Conservation (phyloP, 345 rosid species). For the Hibiscus trionum region DNA sequence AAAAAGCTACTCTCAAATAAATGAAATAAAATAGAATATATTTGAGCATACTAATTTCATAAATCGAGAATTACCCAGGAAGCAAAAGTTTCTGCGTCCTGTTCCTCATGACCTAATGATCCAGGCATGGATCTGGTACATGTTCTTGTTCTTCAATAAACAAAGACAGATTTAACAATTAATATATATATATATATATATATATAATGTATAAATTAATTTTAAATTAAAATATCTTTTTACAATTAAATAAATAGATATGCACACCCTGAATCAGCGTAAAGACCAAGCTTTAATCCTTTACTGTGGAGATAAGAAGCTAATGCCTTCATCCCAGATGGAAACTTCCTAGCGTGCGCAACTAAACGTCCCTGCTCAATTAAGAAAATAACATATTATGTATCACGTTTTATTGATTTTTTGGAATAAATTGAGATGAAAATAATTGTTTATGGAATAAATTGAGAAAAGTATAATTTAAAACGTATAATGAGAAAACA, state of each 20-base stretch:
- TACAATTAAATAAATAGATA: background rate
- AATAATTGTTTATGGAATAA: too few relatives aligned
- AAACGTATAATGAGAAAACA: too few relatives aligned
- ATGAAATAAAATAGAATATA: too few relatives aligned
- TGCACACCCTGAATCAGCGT: constrained; percentile 5
- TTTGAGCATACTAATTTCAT: background rate
- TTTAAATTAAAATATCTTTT: too few relatives aligned
- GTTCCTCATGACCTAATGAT: background rate
- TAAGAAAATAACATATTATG: too few relatives aligned
- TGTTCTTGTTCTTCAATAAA: constrained; percentile 27
- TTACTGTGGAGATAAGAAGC: background rate
- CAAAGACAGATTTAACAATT: background rate
- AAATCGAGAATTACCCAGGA: constrained; percentile 19
- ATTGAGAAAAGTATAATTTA: too few relatives aligned
- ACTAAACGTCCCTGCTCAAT: background rate
- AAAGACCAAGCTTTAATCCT: constrained; percentile 7
- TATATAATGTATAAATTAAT: too few relatives aligned
- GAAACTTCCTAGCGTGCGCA: background rate
- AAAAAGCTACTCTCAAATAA: background rate
- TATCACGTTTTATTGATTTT: too few relatives aligned
- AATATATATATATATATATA: background rate
- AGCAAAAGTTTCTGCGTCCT: constrained; percentile 30
- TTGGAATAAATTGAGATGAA: too few relatives aligned
- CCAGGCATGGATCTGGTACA: constrained; percentile 34
- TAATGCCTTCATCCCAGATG: constrained; percentile 4